A percentile compares a stretch with the other conserved stretches of the same genome.
Evolutionary conservation across 1,284 basidiomycete species (phyloP).

Genomic region (Cryptococcus wingfieldii): DNA sequence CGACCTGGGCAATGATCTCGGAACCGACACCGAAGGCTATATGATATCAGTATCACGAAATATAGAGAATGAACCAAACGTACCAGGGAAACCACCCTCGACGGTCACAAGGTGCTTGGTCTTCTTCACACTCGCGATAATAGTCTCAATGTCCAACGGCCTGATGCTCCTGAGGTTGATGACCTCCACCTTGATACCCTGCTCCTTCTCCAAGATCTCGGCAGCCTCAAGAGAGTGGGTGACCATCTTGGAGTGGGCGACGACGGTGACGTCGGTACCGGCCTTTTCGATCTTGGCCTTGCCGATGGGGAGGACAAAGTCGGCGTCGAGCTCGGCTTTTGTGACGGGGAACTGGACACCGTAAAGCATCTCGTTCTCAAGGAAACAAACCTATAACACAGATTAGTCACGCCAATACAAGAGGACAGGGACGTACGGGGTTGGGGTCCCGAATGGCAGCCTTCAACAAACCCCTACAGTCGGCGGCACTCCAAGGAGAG

Average conservation of each 20-base stretch:
- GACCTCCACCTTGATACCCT: constrained; percentile 93
- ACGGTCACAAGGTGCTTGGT: constrained; percentile 92
- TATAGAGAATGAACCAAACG: constrained; percentile 1
- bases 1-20: constrained; percentile 93
- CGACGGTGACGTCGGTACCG: constrained; percentile 90
- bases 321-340: constrained; percentile 87
- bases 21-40: constrained; percentile 89
- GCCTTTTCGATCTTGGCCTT: constrained; percentile 94
- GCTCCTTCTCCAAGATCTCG: constrained; percentile 83
- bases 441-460: constrained; percentile 97
- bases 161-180: constrained; percentile 78
- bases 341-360: constrained; percentile 96
- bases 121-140: constrained; percentile 95
- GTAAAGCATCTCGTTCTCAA: constrained; percentile 99
- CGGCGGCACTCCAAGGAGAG: constrained; percentile 94
- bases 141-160: constrained; percentile 95
- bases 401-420: background rate
- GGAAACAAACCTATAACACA: constrained; percentile 66
- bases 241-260: constrained; percentile 97
- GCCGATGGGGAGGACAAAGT: constrained; percentile 91
- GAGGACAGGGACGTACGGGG: constrained; percentile 54
- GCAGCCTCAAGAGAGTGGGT: constrained; percentile 89
- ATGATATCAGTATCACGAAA: background rate
- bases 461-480: constrained; percentile 97
- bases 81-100: constrained; percentile 91